phyloP scores from a whole-genome alignment of 768 basidiomycete species.

The Kwoniella sp. region DNA sequence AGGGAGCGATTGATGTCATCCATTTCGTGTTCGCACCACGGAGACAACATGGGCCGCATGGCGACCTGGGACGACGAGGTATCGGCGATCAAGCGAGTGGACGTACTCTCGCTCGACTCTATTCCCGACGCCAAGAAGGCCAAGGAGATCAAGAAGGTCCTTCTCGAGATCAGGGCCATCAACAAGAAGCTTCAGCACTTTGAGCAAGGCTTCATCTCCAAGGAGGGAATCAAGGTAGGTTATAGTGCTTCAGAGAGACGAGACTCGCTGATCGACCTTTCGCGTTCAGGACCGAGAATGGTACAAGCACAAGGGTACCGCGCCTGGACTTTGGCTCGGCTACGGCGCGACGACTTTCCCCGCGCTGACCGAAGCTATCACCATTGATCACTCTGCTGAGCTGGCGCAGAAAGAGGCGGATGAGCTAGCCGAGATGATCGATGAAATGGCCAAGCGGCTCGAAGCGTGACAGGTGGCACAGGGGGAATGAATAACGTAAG shows the following conservation, averaged over 20 bases:
- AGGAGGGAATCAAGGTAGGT: slow-evolving; percentile 42
- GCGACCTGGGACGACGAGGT: background rate
- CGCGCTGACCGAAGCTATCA: slow-evolving; percentile 43
- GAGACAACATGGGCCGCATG: background rate
- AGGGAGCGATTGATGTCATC: background rate
- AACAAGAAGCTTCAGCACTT: slow-evolving; percentile 45
- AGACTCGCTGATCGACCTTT: background rate
- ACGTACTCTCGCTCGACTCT: background rate
- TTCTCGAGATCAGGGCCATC: slow-evolving; percentile 43
- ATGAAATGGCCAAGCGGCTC: background rate
- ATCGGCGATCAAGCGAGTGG: background rate
- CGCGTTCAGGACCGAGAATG: slow-evolving; percentile 42
- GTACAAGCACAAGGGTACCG: slow-evolving; percentile 49
- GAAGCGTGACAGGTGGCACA: background rate
- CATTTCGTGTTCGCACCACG: slow-evolving; percentile 1
- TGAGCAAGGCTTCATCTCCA: slow-evolving; percentile 48
- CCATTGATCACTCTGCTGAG: slow-evolving; percentile 38
- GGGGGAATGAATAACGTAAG: background rate
- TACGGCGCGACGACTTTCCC: slow-evolving; percentile 49
- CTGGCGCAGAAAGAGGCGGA: slow-evolving; percentile 46
- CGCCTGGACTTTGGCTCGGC: slow-evolving; percentile 49
- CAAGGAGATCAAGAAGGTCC: slow-evolving; percentile 42
- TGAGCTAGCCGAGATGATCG: slow-evolving; percentile 32
- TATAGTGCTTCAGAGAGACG: no score
- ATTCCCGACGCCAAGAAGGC: slow-evolving; percentile 27